These are phyloP conservation scores for Nephelium lappaceum DNA, from an alignment of 345 rosid genomes.

Conservation along the genomic window DNA sequence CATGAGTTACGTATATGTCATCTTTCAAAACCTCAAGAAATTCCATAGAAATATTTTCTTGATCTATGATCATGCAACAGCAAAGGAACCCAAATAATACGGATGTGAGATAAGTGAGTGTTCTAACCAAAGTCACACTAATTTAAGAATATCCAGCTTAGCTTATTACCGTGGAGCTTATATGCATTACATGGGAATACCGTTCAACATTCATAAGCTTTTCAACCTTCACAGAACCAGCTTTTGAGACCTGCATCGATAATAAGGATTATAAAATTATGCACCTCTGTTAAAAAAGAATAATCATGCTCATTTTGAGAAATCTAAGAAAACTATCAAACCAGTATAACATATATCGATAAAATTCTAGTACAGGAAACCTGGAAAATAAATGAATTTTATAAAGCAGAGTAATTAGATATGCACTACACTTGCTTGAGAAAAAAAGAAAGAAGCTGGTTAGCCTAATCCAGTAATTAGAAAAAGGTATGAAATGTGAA, in stretches of 20 bases:
- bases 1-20: background rate
- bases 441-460: background rate
- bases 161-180: constrained; percentile 85
- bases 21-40: background rate
- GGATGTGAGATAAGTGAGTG: background rate
- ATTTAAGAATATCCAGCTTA: background rate
- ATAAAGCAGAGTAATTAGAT: background rate
- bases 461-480: background rate
- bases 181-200: constrained; percentile 95
- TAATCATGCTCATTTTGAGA: background rate
- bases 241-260: constrained; percentile 61
- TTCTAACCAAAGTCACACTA: background rate
- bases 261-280: background rate
- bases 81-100: background rate
- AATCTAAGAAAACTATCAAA: background rate
- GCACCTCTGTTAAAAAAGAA: background rate
- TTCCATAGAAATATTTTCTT: background rate
- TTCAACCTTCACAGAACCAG: constrained; percentile 86
- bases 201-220: constrained; percentile 88
- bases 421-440: background rate
- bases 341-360: background rate
- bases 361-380: background rate
- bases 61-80: background rate
- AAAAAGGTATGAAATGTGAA: background rate
- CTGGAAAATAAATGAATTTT: background rate